Conservation (phyloP, 495 filamentous ascomycete species). For the Lentithecium fluviatile region DNA sequence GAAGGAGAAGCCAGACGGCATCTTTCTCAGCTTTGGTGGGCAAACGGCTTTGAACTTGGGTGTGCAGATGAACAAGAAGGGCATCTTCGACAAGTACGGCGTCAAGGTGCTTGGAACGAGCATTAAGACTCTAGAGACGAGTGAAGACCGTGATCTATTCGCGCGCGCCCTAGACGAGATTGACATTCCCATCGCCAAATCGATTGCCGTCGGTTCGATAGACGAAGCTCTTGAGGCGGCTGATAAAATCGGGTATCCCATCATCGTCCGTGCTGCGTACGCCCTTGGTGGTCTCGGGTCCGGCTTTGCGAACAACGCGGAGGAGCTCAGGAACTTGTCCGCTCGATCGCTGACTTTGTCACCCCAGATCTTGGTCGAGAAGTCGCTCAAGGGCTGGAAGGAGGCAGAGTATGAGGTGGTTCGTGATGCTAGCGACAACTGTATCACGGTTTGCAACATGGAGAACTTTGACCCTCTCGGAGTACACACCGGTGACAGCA, state of each 20-base stretch:
- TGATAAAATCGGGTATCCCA: slow-evolving; percentile 84
- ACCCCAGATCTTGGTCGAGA: slow-evolving; percentile 95
- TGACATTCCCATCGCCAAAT: slow-evolving; percentile 93
- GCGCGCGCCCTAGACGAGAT: slow-evolving; percentile 90
- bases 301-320: slow-evolving; percentile 91
- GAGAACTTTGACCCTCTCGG: slow-evolving; percentile 99
- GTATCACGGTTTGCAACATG: slow-evolving; percentile 99
- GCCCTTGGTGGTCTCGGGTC: slow-evolving; percentile 94
- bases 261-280: slow-evolving; percentile 95
- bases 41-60: slow-evolving; percentile 96
- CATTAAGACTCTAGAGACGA: slow-evolving; percentile 88
- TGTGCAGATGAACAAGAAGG: slow-evolving; percentile 96
- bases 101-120: slow-evolving; percentile 94
- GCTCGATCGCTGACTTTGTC: slow-evolving; percentile 92
- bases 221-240: slow-evolving; percentile 89
- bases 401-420: slow-evolving; percentile 99
- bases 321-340: slow-evolving; percentile 89
- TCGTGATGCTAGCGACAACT: slow-evolving; percentile 93
- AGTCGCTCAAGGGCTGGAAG: slow-evolving; percentile 99
- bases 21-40: slow-evolving; percentile 94
- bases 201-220: slow-evolving; percentile 83
- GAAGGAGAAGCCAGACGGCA: slow-evolving; percentile 88
- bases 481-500: slow-evolving; percentile 97
- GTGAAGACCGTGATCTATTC: slow-evolving; percentile 95
- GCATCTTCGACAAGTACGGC: slow-evolving; percentile 89